Base-by-base conservation (phyloP, 2,329 filamentous ascomycete species). In the Periconia sp. region DNA sequence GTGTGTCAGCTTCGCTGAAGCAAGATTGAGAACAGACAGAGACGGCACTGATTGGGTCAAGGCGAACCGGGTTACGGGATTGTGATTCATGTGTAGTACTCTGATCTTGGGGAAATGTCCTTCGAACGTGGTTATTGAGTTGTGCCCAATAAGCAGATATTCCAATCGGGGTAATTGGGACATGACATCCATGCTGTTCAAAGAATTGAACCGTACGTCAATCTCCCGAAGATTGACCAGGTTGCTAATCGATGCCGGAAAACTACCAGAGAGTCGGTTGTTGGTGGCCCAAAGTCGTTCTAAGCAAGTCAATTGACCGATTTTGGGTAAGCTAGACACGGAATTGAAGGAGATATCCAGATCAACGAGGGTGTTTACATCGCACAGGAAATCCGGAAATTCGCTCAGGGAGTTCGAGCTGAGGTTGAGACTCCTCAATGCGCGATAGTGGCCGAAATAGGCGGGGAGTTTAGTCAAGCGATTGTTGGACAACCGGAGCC, bases 271-370 rank as follows among this genome's bases (percentile, higher is more conserved):
- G 14, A 99, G 79, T 56, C 89, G 87, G 74, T 99, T 99, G 76
- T 99, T 99, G 1, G 94, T 97, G 62, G 96, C 93, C 77, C 94
- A 91, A 30, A 99, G 83, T 59, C 92, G 87, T 74, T 97, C 94
- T 37, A 99, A 77, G 50, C 87, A 90, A 53, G 82, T 85, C 53
- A 99, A 76, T 51, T 86, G 85, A 7, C 92, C 91, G 60, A 99
- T 90, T 58, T 88, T 86, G 0, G 92, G 92, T 8, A 99, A 77
- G 50, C 79, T 83, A 11, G 84, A 84, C 57, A 99, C 96, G 41
- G 87, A 85, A 70, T 99, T 99, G 82, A 99, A 99, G 71, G 93
- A 97, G 69, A 99, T 85, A 66, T 99, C 94, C 41, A 99, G 83
- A 69, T 99, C 93, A 13, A 96, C 90, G 44, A 99, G 77, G 42